Base-by-base conservation (phyloP, 2,329 filamentous ascomycete species). In the Botrytis paeoniae region DNA sequence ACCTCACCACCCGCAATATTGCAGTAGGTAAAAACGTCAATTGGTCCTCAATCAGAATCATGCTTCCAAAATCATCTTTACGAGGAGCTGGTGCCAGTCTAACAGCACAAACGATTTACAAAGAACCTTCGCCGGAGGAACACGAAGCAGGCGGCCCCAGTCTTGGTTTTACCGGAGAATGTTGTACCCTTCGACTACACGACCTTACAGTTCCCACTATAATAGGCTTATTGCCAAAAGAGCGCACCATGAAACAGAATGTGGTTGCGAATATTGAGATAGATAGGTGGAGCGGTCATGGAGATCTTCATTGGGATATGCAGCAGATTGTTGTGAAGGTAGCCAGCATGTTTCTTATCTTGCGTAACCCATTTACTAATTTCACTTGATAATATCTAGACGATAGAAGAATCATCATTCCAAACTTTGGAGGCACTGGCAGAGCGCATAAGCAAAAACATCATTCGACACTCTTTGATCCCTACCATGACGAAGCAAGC, bases 191-290 rank as follows among this genome's bases (percentile, higher is more conserved):
- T 72, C 79, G 54, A 79, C 80, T 93, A 14, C 85, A 86, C 64
- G 85, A 87, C 32, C 80, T 94, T 69, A 85, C 85, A 54, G 85
- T 93, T 16, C 90, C 92, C 39, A 89, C 89, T 45, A 81, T 95
- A 68, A 88, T 95, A 64, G 92, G 92, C 0, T 87, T 95, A 41
- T 94, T 95, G 78, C 81, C 84, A 35, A 92, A 94, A 78, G 92
- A 95, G 85, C 84, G 92, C 75, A 76, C 82, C 51, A 86, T 85
- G 5, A 92, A 89, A 81, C 92, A 94, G 82, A 86, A 91, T 69
- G 86, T 93, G 1, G 82, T 91, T 25, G 85, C 88, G 16, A 90
- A 87, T 72, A 80, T 93, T 18, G 87, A 88, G 80, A 83, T 93
- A 68, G 90, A 93, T 54, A 65, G n/a, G 14, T 80, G 77, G 75